Evolutionary conservation across 495 filamentous ascomycete species (phyloP).

Genomic region (Copromyces sp.): DNA sequence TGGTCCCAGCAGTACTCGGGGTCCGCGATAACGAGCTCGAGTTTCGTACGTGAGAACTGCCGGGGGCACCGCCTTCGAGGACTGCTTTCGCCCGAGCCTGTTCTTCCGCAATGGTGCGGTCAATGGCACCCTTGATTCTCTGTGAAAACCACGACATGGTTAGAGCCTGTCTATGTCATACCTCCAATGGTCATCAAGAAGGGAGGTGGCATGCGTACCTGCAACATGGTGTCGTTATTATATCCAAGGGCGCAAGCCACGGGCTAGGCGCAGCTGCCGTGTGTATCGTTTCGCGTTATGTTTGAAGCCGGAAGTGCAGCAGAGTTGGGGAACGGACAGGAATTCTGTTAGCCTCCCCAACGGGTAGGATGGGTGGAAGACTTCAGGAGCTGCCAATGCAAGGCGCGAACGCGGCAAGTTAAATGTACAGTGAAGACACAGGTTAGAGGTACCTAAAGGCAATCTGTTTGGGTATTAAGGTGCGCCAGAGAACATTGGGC

Average conservation of each 20-base stretch:
- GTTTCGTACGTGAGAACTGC: conserved; percentile 40
- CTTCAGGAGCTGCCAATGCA: neutral
- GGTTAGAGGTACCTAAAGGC: neutral
- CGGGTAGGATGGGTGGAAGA: neutral
- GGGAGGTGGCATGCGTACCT: conserved; percentile 27
- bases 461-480: neutral
- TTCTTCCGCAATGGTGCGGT: conserved; percentile 80
- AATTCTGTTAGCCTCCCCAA: too few relatives aligned
- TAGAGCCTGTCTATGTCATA: neutral
- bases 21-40: conserved; percentile 36
- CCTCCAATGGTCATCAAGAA: neutral
- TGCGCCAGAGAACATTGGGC: neutral
- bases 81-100: conserved; percentile 60
- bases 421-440: neutral
- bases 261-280: neutral
- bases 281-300: neutral
- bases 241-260: neutral
- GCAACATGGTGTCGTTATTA: conserved; percentile 31
- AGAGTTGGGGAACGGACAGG: too few relatives aligned
- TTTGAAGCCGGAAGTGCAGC: neutral
- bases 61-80: conserved; percentile 27
- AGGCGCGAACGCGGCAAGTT: neutral
- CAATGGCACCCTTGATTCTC: conserved; percentile 79
- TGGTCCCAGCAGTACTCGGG: conserved; percentile 33
- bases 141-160: conserved; percentile 21